Percentiles rank a stretch among this genome's conserved stretches.
Conservation (phyloP, 2,329 filamentous ascomycete species). For the Orbilia oligospora region DNA sequence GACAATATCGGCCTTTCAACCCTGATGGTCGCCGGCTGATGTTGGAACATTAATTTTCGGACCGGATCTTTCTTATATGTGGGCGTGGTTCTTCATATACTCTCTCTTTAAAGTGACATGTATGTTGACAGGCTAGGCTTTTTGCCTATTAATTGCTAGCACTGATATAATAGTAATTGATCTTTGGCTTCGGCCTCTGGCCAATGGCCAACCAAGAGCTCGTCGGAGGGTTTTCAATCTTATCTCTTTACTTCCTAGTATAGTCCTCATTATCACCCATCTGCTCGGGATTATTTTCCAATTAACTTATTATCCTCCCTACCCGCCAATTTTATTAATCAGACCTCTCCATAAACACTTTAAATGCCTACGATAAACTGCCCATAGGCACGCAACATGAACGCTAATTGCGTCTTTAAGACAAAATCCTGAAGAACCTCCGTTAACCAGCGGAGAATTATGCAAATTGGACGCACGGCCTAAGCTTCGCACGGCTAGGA, state of each 20-base stretch:
- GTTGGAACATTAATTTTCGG: conserved; percentile 38
- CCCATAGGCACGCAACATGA: conserved; percentile 33
- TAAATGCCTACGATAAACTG: background rate
- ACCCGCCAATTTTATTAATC: conserved; percentile 39
- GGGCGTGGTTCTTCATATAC: conserved; percentile 20
- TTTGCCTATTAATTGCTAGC: conserved; percentile 6
- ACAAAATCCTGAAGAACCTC: conserved; percentile 35
- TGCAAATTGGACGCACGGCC: conserved; percentile 29
- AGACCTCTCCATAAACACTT: conserved; percentile 6
- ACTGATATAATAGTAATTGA: background rate
- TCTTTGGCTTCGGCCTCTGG: conserved; percentile 10
- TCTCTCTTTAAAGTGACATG: conserved; percentile 18
- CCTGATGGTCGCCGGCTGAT: conserved; percentile 42
- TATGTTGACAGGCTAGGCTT: conserved; percentile 33
- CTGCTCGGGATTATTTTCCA: conserved; percentile 23
- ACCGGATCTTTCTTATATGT: conserved; percentile 14
- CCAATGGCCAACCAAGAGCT: conserved; percentile 39
- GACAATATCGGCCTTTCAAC: conserved; percentile 22
- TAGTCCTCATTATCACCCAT: conserved; percentile 34
- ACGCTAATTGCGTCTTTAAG: conserved; percentile 48
- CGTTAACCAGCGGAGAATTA: conserved; percentile 37
- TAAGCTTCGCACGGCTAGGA: conserved; percentile 31
- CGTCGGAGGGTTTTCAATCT: conserved; percentile 49
- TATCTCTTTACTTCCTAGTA: conserved; percentile 44
- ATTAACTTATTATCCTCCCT: conserved; percentile 34